Conservation (phyloP, 768 basidiomycete species). For the Leccinum obscurum region DNA sequence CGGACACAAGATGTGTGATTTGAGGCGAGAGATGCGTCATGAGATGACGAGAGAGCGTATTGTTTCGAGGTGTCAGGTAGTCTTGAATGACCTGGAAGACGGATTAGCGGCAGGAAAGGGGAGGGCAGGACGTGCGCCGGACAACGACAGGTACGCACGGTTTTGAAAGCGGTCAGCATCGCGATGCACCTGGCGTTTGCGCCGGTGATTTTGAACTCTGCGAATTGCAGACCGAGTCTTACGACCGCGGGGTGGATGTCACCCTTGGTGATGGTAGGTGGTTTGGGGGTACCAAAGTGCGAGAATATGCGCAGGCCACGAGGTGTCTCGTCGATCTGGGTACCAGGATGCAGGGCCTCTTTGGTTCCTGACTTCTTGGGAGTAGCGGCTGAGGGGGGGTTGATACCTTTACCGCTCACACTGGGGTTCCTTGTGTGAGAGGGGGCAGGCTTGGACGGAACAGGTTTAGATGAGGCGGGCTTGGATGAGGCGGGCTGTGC, state of each 20-base stretch:
- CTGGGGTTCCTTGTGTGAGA: conserved; percentile 28
- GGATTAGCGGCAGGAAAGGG: conserved; percentile 6
- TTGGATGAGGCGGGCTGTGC: conserved; percentile 23
- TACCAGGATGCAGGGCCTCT: conserved; percentile 30
- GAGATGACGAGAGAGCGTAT: conserved; percentile 85
- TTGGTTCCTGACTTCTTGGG: conserved; percentile 32
- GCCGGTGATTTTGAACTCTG: conserved; percentile 89
- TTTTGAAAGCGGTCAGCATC: conserved; percentile 88
- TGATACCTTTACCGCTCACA: conserved; percentile 21
- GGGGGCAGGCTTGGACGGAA: conserved; percentile 21
- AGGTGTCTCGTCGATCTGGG: conserved; percentile 36
- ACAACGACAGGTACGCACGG: conserved; percentile 50
- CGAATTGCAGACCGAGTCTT: conserved; percentile 85
- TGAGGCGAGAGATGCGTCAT: conserved; percentile 92
- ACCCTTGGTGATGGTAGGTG: conserved; percentile 56
- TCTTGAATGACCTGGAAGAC: conserved; percentile 78
- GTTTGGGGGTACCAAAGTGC: conserved; percentile 79
- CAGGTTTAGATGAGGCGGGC: conserved; percentile 26
- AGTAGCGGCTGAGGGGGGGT: conserved; percentile 13
- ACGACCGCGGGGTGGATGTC: conserved; percentile 91
- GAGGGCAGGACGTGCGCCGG: neutral
- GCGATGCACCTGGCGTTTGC: conserved; percentile 96
- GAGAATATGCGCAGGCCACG: conserved; percentile 82
- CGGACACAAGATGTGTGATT: conserved; percentile 85
- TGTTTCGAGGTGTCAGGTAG: conserved; percentile 84